Evolutionary conservation across 768 basidiomycete species (phyloP).

Genomic region (Gelatoporia subvermispora): DNA sequence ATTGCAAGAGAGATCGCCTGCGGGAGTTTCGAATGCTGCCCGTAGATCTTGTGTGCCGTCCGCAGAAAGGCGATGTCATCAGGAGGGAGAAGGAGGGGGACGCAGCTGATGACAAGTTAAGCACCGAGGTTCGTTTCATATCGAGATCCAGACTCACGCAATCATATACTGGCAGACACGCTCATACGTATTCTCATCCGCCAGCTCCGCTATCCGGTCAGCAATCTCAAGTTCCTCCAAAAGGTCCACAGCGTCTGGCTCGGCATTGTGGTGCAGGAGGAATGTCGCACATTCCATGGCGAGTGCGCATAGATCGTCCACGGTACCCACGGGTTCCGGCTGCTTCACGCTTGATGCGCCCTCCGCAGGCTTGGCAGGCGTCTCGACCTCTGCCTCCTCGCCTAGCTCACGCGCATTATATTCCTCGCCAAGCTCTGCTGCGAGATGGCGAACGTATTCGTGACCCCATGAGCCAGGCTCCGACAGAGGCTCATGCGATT

Average conservation of each 20-base stretch:
- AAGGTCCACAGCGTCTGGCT: constrained; percentile 96
- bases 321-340: constrained; percentile 42
- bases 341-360: constrained; percentile 12
- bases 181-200: constrained; percentile 82
- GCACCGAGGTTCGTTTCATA: constrained; percentile 4
- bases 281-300: constrained; percentile 85
- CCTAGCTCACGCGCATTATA: constrained; percentile 68
- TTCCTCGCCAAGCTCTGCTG: constrained; percentile 94
- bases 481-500: constrained; percentile 59
- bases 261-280: constrained; percentile 89
- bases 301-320: constrained; percentile 71
- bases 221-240: constrained; percentile 92
- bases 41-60: constrained; percentile 86
- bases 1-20: constrained; percentile 88
- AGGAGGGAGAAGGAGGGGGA: constrained; percentile 85
- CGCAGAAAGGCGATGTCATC: constrained; percentile 88
- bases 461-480: constrained; percentile 99
- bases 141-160: constrained; percentile 44
- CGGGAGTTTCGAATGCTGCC: constrained; percentile 81
- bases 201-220: constrained; percentile 65
- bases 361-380: constrained; percentile 6
- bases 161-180: constrained; percentile 97
- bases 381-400: constrained; percentile 25
- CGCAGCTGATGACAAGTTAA: constrained; percentile 50
- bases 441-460: constrained; percentile 96